These are phyloP conservation scores for Canavalia ensiformis DNA, from an alignment of 306 rosid species.

Conservation along the genomic window DNA sequence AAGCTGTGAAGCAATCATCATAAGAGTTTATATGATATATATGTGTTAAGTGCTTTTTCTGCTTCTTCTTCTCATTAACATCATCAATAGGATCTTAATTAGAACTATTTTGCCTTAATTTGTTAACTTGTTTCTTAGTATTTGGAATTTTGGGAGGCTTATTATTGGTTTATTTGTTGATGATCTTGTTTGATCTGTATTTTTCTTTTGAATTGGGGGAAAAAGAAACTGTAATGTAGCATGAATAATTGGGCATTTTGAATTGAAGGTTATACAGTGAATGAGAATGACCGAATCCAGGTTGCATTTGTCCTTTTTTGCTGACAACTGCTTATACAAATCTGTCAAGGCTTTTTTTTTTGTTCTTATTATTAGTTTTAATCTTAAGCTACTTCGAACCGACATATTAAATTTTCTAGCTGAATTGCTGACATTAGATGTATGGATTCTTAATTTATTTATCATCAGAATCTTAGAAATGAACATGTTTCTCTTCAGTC, in stretches of 20 bases:
- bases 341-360: conserved; percentile 26
- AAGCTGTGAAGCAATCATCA: neutral
- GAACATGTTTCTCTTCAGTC: neutral
- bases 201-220: conserved; percentile 36
- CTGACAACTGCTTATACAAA: conserved; percentile 29
- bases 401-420: neutral
- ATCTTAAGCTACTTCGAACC: conserved; percentile 1
- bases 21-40: conserved; percentile 15
- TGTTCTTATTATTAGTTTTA: conserved; percentile 19
- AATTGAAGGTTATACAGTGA: conserved; percentile 25
- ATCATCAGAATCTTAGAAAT: neutral
- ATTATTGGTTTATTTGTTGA: conserved; percentile 74
- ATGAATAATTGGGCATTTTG: conserved; percentile 50
- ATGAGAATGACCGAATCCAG: conserved; percentile 26
- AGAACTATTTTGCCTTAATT: conserved; percentile 25
- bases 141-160: conserved; percentile 45
- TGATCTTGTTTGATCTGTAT: conserved; percentile 54
- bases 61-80: conserved; percentile 33
- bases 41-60: conserved; percentile 26
- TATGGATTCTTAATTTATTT: conserved; percentile 14
- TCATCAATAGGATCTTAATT: conserved; percentile 39
- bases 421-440: neutral
- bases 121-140: conserved; percentile 43
- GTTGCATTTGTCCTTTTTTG: conserved; percentile 34
- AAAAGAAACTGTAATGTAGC: conserved; percentile 57